phyloP scores from a whole-genome alignment of 805 yeast genomes.

The Pichia gijzeniarum region DNA sequence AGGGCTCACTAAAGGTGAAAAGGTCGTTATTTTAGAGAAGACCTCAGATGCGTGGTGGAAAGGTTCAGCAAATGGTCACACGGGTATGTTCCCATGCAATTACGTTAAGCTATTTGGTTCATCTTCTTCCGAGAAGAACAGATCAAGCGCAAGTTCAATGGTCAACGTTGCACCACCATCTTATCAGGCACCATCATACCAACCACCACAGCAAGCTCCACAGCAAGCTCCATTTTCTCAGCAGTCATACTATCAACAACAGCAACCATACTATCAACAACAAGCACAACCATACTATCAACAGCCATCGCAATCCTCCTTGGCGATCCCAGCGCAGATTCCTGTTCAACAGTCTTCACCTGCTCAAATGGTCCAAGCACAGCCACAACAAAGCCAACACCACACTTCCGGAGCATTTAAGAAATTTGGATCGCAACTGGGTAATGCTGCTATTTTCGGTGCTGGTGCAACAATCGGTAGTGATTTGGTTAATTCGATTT shows the following conservation, averaged over 20 bases:
- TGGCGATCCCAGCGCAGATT: slow-evolving; percentile 1
- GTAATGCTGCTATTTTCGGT: slow-evolving; percentile 94
- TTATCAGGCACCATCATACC: not conserved
- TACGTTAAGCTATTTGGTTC: slow-evolving; percentile 48
- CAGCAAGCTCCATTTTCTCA: slow-evolving; percentile 1
- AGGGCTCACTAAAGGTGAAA: slow-evolving; percentile 57
- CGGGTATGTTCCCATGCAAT: slow-evolving; percentile 87
- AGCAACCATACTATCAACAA: slow-evolving; percentile 16
- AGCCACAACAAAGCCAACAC: slow-evolving; percentile 16
- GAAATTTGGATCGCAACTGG: slow-evolving; percentile 78
- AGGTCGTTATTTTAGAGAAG: slow-evolving; percentile 62
- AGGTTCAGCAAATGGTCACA: slow-evolving; percentile 52
- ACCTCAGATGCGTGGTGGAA: slow-evolving; percentile 88
- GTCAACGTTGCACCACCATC: slow-evolving; percentile 1
- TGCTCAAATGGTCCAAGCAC: slow-evolving; percentile 12
- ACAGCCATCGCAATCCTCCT: slow-evolving; percentile 11
- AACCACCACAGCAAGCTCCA: slow-evolving; percentile 1
- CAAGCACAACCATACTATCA: slow-evolving; percentile 13
- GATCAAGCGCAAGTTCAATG: too few species aligned
- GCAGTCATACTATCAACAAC: slow-evolving; percentile 17
- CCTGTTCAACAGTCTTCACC: slow-evolving; percentile 3
- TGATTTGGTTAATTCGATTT: slow-evolving; percentile 56
- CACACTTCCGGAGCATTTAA: slow-evolving; percentile 32
- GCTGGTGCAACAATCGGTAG: slow-evolving; percentile 96
- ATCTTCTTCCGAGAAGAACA: not conserved